A percentile compares a stretch with the other conserved stretches of the same genome.
Evolutionary conservation across 192 early-diverging fungal genomes (phyloP).

Genomic region (Dissophora ornata): DNA sequence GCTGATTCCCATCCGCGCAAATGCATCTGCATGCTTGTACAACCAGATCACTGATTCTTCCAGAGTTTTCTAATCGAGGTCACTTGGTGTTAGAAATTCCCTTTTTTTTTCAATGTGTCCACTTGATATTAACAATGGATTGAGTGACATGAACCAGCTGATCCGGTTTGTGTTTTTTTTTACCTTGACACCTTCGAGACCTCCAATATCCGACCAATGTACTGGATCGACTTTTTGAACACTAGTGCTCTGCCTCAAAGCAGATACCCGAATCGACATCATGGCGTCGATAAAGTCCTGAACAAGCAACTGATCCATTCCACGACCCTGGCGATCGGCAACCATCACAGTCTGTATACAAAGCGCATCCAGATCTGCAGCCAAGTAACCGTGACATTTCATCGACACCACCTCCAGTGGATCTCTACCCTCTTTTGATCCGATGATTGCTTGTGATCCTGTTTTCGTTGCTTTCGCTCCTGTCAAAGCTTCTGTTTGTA

Average conservation of each 20-base stretch:
- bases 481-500: not conserved
- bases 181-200: slow-evolving; percentile 77
- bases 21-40: slow-evolving; percentile 71
- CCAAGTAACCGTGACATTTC: slow-evolving; percentile 65
- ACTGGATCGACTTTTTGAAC: slow-evolving; percentile 63
- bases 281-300: slow-evolving; percentile 61
- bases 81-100: too few relatives aligned
- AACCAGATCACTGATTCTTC: slow-evolving; percentile 87
- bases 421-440: not conserved
- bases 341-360: slow-evolving; percentile 35
- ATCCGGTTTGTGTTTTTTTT: not conserved
- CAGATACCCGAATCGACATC: slow-evolving; percentile 34
- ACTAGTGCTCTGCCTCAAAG: slow-evolving; percentile 46
- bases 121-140: too few relatives aligned
- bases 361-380: slow-evolving; percentile 65
- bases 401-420: slow-evolving; percentile 43
- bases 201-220: slow-evolving; percentile 85
- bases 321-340: slow-evolving; percentile 36
- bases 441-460: not conserved
- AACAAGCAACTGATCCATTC: slow-evolving; percentile 33
- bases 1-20: slow-evolving; percentile 72
- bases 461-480: not conserved
- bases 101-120: too few relatives aligned
- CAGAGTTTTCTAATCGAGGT: slow-evolving; percentile 60
- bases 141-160: not conserved